A percentile compares a stretch with the other conserved stretches of the same genome.
phyloP scores from a whole-genome alignment of 2,329 filamentous ascomycete species.

The Stagonosporopsis tanaceti region DNA sequence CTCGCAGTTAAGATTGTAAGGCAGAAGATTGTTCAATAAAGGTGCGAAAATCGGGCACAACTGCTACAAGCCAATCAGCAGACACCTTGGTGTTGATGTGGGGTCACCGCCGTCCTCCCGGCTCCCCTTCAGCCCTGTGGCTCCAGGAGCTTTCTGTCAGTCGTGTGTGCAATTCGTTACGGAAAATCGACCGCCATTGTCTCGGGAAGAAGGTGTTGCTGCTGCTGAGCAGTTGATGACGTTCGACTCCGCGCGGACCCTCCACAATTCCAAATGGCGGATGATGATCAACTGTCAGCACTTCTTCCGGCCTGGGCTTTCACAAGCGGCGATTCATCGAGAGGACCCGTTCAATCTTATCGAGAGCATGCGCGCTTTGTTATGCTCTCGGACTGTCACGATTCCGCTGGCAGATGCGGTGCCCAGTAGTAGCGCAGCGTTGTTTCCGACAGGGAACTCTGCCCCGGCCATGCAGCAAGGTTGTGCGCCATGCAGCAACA shows the following conservation, averaged over 20 bases:
- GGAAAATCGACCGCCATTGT: not conserved
- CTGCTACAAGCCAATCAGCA: not conserved
- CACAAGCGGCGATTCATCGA: slow-evolving; percentile 1
- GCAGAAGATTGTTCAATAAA: too few relatives aligned
- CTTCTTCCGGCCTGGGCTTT: not conserved
- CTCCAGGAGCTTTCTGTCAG: not conserved
- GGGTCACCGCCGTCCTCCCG: not conserved
- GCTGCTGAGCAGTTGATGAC: slow-evolving; percentile 1
- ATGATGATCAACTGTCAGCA: not conserved
- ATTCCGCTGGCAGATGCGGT: slow-evolving; percentile 18
- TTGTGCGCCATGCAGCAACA: slow-evolving; percentile 13
- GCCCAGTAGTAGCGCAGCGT: slow-evolving; percentile 33
- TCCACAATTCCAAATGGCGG: slow-evolving; percentile 15
- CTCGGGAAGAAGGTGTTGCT: not conserved
- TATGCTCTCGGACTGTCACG: slow-evolving; percentile 2
- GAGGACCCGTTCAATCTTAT: not conserved
- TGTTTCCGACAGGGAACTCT: slow-evolving; percentile 17
- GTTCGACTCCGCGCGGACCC: not conserved
- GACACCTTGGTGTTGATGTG: too few relatives aligned
- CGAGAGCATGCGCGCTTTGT: not conserved
- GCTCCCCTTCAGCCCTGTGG: not conserved
- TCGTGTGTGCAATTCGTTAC: not conserved
- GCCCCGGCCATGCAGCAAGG: slow-evolving; percentile 11
- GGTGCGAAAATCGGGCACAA: too few relatives aligned
- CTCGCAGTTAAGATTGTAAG: too few relatives aligned